Base-by-base conservation (phyloP, 176 grass and related monocot genomes). In the Eragrostis nindensis region DNA sequence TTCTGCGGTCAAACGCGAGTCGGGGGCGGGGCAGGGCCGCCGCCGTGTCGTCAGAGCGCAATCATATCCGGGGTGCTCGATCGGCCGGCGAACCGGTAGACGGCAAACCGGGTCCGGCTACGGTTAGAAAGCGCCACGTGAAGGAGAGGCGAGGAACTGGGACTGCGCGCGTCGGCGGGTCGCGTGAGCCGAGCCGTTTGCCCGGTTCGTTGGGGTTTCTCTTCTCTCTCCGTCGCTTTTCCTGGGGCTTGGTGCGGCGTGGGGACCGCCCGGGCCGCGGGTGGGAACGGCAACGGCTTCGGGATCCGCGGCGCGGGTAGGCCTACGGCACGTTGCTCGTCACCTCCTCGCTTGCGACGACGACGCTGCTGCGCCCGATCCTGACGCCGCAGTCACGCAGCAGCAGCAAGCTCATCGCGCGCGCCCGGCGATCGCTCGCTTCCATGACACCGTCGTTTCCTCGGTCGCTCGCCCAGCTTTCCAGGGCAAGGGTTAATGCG, bases 1-100 rank as follows among this genome's bases (percentile, higher is more conserved):
- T 25, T 14, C 11, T 3, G 76, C 40, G 84, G 76, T 86, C 84
- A 86, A 86, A 86, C 59, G 76, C 46, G 6, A 26, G 16, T 10
- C 56, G 24, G 7, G 1, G 66, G 8, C 45, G 75, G 47, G 38
- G 12, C 2, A 1, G 2, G 36, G n/a, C 21, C 22, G 72, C 72
- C 36, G 72, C 52, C 72, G 52, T 26, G 38, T 60, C 54, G 71
- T 75, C 81, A 68, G 72, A 44, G 52, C 27, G 68, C 67, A 72
- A 72, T 82, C 55, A 82, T 72, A 25, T 11, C 44, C 21, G 17
- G 36, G 0, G 6, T 5, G 4, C 54, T 8, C 14, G 11, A 32
- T 6, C 1, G 54, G 41, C 47, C 77, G 32, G n/a, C n/a, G n/a
- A n/a, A n/a, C n/a, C n/a, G n/a, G n/a, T n/a, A n/a, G n/a, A n/a